phyloP scores from a whole-genome alignment of 306 rosid genomes.

The Cucurbita maxima region DNA sequence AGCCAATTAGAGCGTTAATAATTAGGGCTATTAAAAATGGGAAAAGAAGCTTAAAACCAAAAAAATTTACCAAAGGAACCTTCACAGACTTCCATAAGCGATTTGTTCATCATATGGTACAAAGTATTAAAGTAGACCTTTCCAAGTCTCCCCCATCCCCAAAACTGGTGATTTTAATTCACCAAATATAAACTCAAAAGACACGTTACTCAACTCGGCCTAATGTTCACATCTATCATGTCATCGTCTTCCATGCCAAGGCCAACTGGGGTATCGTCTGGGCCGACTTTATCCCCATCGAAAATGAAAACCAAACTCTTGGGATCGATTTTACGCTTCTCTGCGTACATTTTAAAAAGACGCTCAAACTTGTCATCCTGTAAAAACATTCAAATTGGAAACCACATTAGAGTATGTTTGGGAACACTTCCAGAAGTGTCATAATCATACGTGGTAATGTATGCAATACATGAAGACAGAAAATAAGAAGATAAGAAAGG shows the following conservation, averaged over 20 bases:
- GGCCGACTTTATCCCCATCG: slow-evolving; percentile 70
- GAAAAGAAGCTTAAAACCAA: neutral
- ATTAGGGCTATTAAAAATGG: neutral
- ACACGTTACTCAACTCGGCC: slow-evolving; percentile 34
- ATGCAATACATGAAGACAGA: neutral
- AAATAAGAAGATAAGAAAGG: neutral
- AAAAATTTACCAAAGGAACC: neutral
- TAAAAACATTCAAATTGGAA: slow-evolving; percentile 1
- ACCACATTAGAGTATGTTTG: neutral
- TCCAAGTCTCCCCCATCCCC: neutral
- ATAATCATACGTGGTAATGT: neutral
- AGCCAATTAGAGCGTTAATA: no score
- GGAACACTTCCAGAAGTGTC: neutral
- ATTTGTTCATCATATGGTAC: neutral
- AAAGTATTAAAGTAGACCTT: neutral
- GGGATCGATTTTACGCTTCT: slow-evolving; percentile 41
- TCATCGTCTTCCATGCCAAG: slow-evolving; percentile 84
- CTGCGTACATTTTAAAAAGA: slow-evolving; percentile 57
- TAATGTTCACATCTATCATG: slow-evolving; percentile 64
- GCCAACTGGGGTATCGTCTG: slow-evolving; percentile 43
- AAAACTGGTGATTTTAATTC: neutral
- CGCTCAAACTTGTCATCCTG: slow-evolving; percentile 86
- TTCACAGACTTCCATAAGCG: neutral
- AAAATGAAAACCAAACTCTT: slow-evolving; percentile 45
- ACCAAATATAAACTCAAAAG: slow-evolving; percentile 10